Percentiles rank a stretch among this genome's conserved stretches.
Evolutionary conservation across 202 grass and related monocot species (phyloP).

Genomic region (Carex sylvatica): DNA sequence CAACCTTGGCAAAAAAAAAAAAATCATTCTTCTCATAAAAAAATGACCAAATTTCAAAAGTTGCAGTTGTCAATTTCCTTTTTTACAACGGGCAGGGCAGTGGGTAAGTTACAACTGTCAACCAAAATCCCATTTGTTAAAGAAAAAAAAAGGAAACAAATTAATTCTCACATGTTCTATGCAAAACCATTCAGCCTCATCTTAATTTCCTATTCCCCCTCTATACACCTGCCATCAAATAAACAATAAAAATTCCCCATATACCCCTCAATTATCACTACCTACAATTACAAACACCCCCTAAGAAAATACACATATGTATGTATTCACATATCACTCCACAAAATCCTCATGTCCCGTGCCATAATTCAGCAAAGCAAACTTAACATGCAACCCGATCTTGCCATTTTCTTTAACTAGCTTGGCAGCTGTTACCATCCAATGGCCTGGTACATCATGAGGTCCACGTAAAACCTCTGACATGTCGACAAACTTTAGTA

Average conservation of each 20-base stretch:
- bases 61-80: neutral
- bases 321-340: constrained; percentile 23
- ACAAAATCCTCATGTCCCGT: neutral
- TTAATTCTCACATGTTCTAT: neutral
- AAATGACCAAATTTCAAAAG: neutral
- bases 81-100: neutral
- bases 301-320: neutral
- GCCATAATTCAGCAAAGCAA: constrained; percentile 43
- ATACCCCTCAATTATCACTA: constrained; percentile 6
- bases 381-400: constrained; percentile 63
- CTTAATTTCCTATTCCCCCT: neutral
- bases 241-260: neutral
- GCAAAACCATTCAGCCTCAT: neutral
- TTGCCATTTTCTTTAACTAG: constrained; percentile 82
- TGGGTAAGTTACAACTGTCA: neutral
- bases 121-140: neutral
- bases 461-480: constrained; percentile 76
- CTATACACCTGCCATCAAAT: constrained; percentile 23
- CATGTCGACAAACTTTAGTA: constrained; percentile 94
- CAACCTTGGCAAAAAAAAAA: too few species aligned
- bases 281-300: constrained; percentile 24
- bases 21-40: too few species aligned
- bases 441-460: constrained; percentile 81
- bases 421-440: constrained; percentile 77
- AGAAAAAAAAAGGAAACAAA: neutral